phyloP scores from a whole-genome alignment of 805 yeast species.

The Tetrapisispora taiwanensis region DNA sequence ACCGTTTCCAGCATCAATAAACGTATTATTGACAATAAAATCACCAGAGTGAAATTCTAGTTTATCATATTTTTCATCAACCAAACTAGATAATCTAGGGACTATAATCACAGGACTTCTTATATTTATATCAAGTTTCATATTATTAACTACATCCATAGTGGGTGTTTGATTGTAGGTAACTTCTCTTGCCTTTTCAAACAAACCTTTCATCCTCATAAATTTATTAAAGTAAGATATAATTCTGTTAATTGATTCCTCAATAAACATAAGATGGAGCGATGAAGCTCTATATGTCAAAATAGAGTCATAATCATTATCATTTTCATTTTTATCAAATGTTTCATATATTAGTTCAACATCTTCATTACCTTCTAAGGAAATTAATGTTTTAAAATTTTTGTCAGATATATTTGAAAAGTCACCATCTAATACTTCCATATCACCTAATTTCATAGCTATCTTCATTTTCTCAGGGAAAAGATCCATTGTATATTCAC shows the following conservation, averaged over 20 bases:
- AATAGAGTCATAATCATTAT: slow-evolving; percentile 36
- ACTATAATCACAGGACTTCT: slow-evolving; percentile 78
- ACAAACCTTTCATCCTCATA: slow-evolving; percentile 76
- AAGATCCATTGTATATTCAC: slow-evolving; percentile 53
- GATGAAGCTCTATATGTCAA: slow-evolving; percentile 51
- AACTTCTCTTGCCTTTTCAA: slow-evolving; percentile 79
- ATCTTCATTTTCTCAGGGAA: slow-evolving; percentile 73
- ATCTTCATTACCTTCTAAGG: slow-evolving; percentile 65
- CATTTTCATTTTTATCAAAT: slow-evolving; percentile 44
- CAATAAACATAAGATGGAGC: slow-evolving; percentile 65
- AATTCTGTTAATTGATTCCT: slow-evolving; percentile 64
- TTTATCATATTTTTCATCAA: slow-evolving; percentile 40
- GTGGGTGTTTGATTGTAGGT: slow-evolving; percentile 75
- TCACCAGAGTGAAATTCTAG: slow-evolving; percentile 76
- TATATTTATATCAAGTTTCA: slow-evolving; percentile 62
- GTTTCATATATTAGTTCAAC: slow-evolving; percentile 83
- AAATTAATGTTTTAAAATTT: slow-evolving; percentile 51
- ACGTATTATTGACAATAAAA: slow-evolving; percentile 56
- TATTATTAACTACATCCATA: slow-evolving; percentile 39
- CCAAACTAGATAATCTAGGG: slow-evolving; percentile 45
- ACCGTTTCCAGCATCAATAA: slow-evolving; percentile 26
- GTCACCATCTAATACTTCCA: slow-evolving; percentile 60
- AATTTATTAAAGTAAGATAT: slow-evolving; percentile 61
- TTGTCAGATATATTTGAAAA: slow-evolving; percentile 53
- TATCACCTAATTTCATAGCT: slow-evolving; percentile 62